Evolutionary conservation across 768 basidiomycete genomes (phyloP).

Genomic region (Boletus bicolor): DNA sequence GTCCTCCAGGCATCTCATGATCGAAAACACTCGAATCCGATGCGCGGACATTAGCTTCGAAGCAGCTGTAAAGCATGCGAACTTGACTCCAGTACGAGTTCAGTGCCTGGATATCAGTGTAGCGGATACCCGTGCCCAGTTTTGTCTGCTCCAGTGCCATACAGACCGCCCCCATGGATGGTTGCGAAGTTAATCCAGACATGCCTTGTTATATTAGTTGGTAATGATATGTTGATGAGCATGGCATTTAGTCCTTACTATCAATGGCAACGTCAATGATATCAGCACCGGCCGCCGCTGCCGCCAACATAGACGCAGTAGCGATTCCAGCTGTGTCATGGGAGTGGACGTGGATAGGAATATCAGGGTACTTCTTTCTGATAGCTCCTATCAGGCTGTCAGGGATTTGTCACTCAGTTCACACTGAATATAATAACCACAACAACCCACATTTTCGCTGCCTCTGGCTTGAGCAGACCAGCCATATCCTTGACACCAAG

Average conservation of each 20-base stretch:
- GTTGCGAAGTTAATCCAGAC: slow-evolving; percentile 97
- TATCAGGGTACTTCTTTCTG: slow-evolving; percentile 92
- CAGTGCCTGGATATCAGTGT: slow-evolving; percentile 94
- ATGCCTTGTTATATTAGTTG: slow-evolving; percentile 59
- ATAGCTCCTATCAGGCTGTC: slow-evolving; percentile 87
- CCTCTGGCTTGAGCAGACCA: slow-evolving; percentile 90
- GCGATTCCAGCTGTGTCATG: slow-evolving; percentile 99
- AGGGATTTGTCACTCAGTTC: slow-evolving; percentile 7
- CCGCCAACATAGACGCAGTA: slow-evolving; percentile 94
- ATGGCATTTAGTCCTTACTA: slow-evolving; percentile 52
- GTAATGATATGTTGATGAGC: neutral
- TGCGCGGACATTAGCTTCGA: slow-evolving; percentile 96
- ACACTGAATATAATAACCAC: neutral
- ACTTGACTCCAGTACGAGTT: slow-evolving; percentile 99
- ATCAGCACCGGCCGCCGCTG: slow-evolving; percentile 95
- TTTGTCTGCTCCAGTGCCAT: slow-evolving; percentile 92
- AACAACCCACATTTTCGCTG: slow-evolving; percentile 75
- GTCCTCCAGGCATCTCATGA: slow-evolving; percentile 99
- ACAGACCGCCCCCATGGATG: slow-evolving; percentile 97
- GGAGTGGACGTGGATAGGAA: slow-evolving; percentile 99
- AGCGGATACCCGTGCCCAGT: slow-evolving; percentile 93
- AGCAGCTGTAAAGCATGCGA: slow-evolving; percentile 90
- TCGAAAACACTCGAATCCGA: slow-evolving; percentile 98
- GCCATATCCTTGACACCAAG: slow-evolving; percentile 99
- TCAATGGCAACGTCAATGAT: slow-evolving; percentile 98